These are phyloP conservation scores for Cladobotryum mycophilum DNA, from an alignment of 2,329 filamentous ascomycete genomes.

Conservation along the genomic window DNA sequence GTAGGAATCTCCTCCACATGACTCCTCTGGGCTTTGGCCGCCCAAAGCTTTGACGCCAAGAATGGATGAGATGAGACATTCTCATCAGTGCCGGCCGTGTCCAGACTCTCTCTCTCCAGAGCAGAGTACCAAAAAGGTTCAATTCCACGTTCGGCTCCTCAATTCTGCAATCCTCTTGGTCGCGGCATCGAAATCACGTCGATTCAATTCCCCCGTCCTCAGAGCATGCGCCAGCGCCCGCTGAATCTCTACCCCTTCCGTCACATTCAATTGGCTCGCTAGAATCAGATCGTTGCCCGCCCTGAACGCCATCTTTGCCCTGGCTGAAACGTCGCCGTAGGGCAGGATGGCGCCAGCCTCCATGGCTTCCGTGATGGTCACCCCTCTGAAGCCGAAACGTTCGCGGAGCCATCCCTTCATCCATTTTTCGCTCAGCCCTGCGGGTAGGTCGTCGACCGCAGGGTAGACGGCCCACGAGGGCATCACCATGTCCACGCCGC, in stretches of 20 bases:
- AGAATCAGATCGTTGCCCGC: slow-evolving; percentile 12
- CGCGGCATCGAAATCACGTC: slow-evolving; percentile 6
- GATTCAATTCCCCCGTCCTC: slow-evolving; percentile 2
- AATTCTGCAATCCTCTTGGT: slow-evolving; percentile 7
- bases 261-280: slow-evolving; percentile 11
- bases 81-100: too few species aligned
- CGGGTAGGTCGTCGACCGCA: not conserved
- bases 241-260: slow-evolving; percentile 8
- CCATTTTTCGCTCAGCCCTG: slow-evolving; percentile 10
- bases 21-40: not conserved
- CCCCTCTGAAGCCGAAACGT: slow-evolving; percentile 3
- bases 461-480: slow-evolving; percentile 1
- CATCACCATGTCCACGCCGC: slow-evolving; percentile 13
- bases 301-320: slow-evolving; percentile 6
- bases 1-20: too few species aligned
- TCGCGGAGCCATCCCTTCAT: slow-evolving; percentile 9
- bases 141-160: slow-evolving; percentile 9
- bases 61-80: too few species aligned
- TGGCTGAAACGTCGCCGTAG: slow-evolving; percentile 4
- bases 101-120: not conserved
- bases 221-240: slow-evolving; percentile 3
- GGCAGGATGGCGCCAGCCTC: slow-evolving; percentile 9
- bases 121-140: too few species aligned
- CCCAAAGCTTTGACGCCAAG: not conserved
- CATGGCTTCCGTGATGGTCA: slow-evolving; percentile 12